Evolutionary conservation across 164 flowering plant species (phyloP).

Genomic region (Saururus chinensis): DNA sequence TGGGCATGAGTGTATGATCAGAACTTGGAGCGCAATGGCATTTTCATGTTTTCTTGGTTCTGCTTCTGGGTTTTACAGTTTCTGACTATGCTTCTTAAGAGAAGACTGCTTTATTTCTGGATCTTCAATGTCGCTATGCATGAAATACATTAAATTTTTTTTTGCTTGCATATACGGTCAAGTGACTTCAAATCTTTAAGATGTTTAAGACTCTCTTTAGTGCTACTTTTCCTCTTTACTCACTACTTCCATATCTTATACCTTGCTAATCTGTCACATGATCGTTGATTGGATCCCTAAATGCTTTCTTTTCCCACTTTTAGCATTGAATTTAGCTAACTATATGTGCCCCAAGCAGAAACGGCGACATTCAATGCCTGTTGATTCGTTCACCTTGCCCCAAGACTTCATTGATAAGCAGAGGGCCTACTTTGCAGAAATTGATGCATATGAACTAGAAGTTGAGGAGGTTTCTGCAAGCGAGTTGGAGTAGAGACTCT

Average conservation of each 20-base stretch:
- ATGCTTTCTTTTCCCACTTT: no score
- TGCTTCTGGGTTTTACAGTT: no score
- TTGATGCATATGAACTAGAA: slow-evolving; percentile 1
- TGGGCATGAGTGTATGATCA: no score
- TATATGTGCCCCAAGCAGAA: neutral
- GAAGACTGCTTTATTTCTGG: no score
- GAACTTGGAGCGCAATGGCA: no score
- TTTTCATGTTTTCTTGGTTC: no score
- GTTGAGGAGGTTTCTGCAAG: slow-evolving; percentile 3
- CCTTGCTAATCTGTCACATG: neutral
- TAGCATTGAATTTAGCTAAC: neutral
- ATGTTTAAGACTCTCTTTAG: neutral
- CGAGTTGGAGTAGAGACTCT: neutral
- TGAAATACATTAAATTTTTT: no score
- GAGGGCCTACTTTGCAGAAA: slow-evolving; percentile 5
- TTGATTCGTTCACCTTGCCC: neutral
- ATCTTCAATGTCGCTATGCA: neutral
- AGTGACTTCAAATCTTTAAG: neutral
- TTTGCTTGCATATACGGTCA: neutral
- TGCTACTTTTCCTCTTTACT: neutral
- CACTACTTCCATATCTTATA: no score
- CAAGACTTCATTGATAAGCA: slow-evolving; percentile 3
- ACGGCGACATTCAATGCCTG: slow-evolving; percentile 2
- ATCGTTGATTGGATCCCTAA: no score
- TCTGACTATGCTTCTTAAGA: no score